A percentile compares a stretch with the other conserved stretches of the same genome.
Evolutionary conservation across 495 filamentous ascomycete genomes (phyloP).

Genomic region (Astrothelium subdiscretum): DNA sequence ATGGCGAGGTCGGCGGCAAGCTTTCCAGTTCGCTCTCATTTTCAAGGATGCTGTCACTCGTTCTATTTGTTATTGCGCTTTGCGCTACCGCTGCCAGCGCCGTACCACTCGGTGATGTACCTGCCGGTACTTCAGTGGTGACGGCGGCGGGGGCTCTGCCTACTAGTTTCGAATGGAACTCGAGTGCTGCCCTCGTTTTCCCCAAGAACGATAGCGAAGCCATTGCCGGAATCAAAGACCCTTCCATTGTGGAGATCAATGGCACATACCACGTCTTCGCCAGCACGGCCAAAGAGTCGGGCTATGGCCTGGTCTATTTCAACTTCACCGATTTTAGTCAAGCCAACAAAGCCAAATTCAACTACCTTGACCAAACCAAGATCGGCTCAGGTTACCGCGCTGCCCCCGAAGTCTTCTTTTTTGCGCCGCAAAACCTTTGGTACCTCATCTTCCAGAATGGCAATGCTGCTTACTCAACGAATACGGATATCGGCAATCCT

Average conservation of each 20-base stretch:
- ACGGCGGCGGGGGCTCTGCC: not conserved
- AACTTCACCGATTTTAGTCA: conserved; percentile 17
- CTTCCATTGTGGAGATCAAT: conserved; percentile 16
- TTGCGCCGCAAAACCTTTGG: conserved; percentile 20
- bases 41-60: not conserved
- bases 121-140: not conserved
- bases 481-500: conserved; percentile 17
- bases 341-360: conserved; percentile 12
- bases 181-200: conserved; percentile 11
- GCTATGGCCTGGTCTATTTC: conserved; percentile 19
- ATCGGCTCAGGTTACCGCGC: conserved; percentile 14
- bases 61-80: not conserved
- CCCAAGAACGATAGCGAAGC: conserved; percentile 13
- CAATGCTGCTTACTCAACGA: conserved; percentile 19
- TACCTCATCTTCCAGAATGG: conserved; percentile 21
- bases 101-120: not conserved
- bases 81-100: not conserved
- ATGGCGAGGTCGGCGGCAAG: not conserved
- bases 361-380: conserved; percentile 16
- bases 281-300: conserved; percentile 11
- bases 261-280: conserved; percentile 21
- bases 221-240: conserved; percentile 23
- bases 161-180: conserved; percentile 19
- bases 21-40: not conserved
- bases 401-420: conserved; percentile 22